These are phyloP conservation scores for Trichoderma lentiforme DNA, from an alignment of 2,329 filamentous ascomycete species.

Conservation along the genomic window DNA sequence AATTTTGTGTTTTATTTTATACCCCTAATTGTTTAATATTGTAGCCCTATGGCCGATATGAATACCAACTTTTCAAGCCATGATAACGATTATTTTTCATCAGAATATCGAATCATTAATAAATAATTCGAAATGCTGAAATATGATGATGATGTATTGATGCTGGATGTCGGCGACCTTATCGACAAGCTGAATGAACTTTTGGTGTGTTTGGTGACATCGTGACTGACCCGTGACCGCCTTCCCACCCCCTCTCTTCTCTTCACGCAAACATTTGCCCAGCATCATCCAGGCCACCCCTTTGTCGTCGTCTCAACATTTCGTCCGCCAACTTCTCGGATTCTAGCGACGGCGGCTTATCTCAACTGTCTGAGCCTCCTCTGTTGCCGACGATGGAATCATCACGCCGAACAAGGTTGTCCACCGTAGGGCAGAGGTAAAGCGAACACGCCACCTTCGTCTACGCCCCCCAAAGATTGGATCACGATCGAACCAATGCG, in stretches of 20 bases:
- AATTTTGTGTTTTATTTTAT: not conserved
- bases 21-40: not conserved
- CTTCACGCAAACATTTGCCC: not conserved
- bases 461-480: no score
- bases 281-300: not conserved
- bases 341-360: not conserved
- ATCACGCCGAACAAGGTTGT: not conserved
- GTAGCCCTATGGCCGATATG: not conserved
- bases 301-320: no score
- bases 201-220: not conserved
- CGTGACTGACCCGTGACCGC: not conserved
- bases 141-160: accelerated
- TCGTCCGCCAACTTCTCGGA: not conserved
- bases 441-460: not conserved
- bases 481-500: no score
- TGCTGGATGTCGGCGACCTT: not conserved
- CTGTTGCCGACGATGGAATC: not conserved
- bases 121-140: not conserved
- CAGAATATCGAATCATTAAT: not conserved
- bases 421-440: no score
- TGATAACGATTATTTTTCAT: not conserved
- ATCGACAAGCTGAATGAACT: not conserved
- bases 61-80: not conserved
- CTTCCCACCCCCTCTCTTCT: not conserved
- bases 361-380: not conserved